Base-by-base conservation (phyloP, 139 green algal species). In the Desmodesmus armatus region DNA sequence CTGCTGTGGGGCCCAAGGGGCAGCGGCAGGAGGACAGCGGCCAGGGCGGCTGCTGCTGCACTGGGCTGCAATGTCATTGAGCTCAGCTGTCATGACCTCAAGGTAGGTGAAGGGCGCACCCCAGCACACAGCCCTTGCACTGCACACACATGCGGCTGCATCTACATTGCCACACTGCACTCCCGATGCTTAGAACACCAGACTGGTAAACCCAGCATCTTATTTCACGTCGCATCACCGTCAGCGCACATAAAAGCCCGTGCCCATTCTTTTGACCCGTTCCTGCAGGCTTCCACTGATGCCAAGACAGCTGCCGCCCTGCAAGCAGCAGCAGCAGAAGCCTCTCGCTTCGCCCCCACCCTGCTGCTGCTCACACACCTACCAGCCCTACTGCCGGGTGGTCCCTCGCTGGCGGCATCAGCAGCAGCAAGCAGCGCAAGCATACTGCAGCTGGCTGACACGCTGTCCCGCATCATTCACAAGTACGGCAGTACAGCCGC, bases 1-100 rank as follows among this genome's bases (percentile, higher is more conserved):
- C 82, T 98, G 66, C 82, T 98, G 60, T 83, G 90, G 47, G 95
- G 93, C 0, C 93, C 95, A 0, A 41, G 66, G 0, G 95, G 95
- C 67, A 87, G 80, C 43, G 95, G 95, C 21, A 85, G 85, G 40
- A 47, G 49, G 7, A 96, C 91, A 0, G 93, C 93, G 7, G 91
- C 70, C 2, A 47, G 70, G 3, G 94, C 93, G 0, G 94, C 94
- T 2, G 92, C 94, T 3, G 91, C 91, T 1, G 95, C 94, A 0
- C 75, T 95, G n/a, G 94, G 94, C n/a, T 78, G 92, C 80, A 89
- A 98, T 49, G 63, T 93, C 29, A 85, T 95, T 81, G 67, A 70
- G 17, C 89, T 88, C 29, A 94, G 85, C 87, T 94, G 92, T 58
- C 82, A 92, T 39, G 93, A 96, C 11, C 53, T 97, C 29, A 80